phyloP scores from a whole-genome alignment of 192 early-diverging fungal genomes.

The Diversispora eburnea region DNA sequence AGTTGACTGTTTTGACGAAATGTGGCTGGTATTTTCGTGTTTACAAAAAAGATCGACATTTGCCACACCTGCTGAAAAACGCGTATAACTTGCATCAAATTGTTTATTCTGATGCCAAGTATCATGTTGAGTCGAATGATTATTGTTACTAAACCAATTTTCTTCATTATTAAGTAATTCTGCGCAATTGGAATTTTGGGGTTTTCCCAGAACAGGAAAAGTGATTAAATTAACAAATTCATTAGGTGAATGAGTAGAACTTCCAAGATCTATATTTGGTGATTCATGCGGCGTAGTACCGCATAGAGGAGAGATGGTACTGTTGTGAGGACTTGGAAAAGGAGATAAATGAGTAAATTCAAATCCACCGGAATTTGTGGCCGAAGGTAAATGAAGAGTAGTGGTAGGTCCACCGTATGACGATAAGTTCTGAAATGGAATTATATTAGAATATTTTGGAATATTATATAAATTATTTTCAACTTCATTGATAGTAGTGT shows the following conservation, averaged over 20 bases:
- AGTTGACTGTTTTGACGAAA: not conserved
- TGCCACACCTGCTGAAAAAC: not conserved
- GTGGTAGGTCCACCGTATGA: not conserved
- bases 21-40: not conserved
- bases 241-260: not conserved
- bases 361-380: not conserved
- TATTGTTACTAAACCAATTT: not conserved
- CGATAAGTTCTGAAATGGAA: conserved; percentile 4
- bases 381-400: conserved; percentile 5
- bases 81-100: not conserved
- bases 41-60: conserved; percentile 1
- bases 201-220: not conserved
- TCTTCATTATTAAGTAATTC: conserved; percentile 2
- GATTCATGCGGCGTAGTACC: conserved; percentile 5
- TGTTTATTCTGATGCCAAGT: not conserved
- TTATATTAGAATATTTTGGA: not conserved
- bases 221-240: not conserved
- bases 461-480: not conserved
- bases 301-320: not conserved
- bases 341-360: not conserved
- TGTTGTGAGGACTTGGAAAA: conserved; percentile 3
- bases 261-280: conserved; percentile 5
- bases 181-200: not conserved
- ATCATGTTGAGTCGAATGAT: not conserved
- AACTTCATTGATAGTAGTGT: not conserved